Evolutionary conservation across 2,329 filamentous ascomycete genomes (phyloP), one percentile per base, ranked within the genome.

Genomic region (Zasmidium cellare): DNA sequence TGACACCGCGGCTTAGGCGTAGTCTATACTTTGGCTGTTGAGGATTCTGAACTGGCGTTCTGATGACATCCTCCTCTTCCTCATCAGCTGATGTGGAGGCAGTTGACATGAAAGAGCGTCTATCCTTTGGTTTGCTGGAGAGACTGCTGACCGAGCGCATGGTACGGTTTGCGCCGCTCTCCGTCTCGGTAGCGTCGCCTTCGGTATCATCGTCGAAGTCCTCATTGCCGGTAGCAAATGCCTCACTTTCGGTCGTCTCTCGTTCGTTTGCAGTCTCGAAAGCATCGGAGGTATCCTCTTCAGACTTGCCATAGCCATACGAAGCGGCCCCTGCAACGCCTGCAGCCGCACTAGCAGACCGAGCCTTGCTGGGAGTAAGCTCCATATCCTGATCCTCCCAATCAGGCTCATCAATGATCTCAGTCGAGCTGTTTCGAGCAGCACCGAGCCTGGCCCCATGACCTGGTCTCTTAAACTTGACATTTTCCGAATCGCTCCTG

Each of bases 181-280:
- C 93, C 0, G 92, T 97, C 76, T 96, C 93, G 0, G 92, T 96
- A 49, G 89, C 79, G 65, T 92, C 89, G 60, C 91, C 91, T 57
- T 66, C 64, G 6, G 60, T 66, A 56, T 86, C 89, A 69, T 87
- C 92, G 16, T 91, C 89, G 67, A 82, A 82, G 60, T 81, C 86
- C 71, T 97, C 94, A 16, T 87, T 85, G n/a, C 90, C 92, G 3
- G 93, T 97, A 72, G 96, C 90, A 84, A 97, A 97, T 62, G 91
- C 91, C 66, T 97, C 93, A 11, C 92, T 96, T 76, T 69, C 69
- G 0, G 91, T 96, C 41, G 80, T 82, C 70, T 84, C 84, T 24
- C 86, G 86, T 74, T 97, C 93, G 68, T 96, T 90, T 22, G 87
- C 87, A 46, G 87, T 89, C 71, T 89, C 86, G 60, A 89, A 89